phyloP scores from a whole-genome alignment of 306 rosid genomes.

The Potentilla sterilis region DNA sequence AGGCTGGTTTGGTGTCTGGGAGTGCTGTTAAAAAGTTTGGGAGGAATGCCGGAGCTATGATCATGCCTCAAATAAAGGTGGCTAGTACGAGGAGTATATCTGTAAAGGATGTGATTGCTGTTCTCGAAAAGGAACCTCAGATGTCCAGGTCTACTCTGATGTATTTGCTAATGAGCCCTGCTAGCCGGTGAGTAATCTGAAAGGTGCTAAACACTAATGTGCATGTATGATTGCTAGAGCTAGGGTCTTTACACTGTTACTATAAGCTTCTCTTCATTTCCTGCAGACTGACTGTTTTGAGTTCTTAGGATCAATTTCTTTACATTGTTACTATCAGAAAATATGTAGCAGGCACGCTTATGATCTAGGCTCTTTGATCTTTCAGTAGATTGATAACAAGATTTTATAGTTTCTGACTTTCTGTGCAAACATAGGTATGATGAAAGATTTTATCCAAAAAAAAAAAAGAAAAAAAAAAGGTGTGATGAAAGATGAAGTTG shows the following conservation, averaged over 20 bases:
- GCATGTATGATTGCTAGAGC: background rate
- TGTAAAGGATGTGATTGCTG: constrained; percentile 75
- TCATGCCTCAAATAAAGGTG: constrained; percentile 39
- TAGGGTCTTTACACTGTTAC: background rate
- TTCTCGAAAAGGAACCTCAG: constrained; percentile 81
- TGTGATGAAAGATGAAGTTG: background rate
- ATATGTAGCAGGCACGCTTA: background rate
- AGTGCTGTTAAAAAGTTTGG: constrained; percentile 38
- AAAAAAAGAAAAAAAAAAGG: no score
- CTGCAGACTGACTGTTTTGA: background rate
- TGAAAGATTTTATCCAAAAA: no score
- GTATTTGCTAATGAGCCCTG: constrained; percentile 53
- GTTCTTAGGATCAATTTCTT: background rate
- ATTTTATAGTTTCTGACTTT: background rate
- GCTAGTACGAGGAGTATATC: constrained; percentile 47
- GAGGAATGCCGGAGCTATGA: constrained; percentile 39
- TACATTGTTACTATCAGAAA: background rate
- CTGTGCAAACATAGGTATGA: background rate
- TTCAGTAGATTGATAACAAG: background rate
- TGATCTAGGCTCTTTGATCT: background rate
- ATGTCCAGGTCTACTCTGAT: constrained; percentile 65
- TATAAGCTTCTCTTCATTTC: background rate
- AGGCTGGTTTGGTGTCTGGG: constrained; percentile 21
- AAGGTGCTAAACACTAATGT: background rate
- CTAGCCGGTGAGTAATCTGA: constrained; percentile 30